Evolutionary conservation across 1,284 basidiomycete genomes (phyloP).

Genomic region (Irpex lacteus): DNA sequence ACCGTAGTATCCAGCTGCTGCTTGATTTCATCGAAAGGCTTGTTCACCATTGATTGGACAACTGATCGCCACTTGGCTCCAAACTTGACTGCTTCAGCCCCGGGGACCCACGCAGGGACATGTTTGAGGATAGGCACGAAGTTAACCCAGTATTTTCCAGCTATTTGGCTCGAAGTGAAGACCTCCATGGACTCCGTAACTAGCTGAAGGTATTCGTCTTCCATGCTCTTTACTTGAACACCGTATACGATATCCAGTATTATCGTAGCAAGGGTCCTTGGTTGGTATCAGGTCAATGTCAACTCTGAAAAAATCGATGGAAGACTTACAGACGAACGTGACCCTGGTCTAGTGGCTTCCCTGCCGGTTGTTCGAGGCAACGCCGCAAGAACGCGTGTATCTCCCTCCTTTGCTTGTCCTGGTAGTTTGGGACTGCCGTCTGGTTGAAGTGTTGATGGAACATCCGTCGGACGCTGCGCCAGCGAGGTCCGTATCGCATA

Average conservation of each 20-base stretch:
- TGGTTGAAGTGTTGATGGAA: conserved; percentile 20
- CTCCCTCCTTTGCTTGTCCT: conserved; percentile 18
- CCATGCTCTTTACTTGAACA: conserved; percentile 19
- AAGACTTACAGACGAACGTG: conserved; percentile 6
- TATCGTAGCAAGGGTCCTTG: conserved; percentile 18
- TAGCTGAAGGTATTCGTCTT: conserved; percentile 1
- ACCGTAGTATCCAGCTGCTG: conserved; percentile 15
- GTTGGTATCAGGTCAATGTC: neutral
- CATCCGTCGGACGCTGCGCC: conserved; percentile 24
- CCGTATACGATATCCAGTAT: conserved; percentile 30
- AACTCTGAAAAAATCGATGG: neutral
- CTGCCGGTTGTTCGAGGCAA: conserved; percentile 13
- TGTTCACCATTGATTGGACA: conserved; percentile 20
- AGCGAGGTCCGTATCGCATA: conserved; percentile 31
- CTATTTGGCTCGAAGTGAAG: neutral
- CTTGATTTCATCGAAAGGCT: conserved; percentile 23
- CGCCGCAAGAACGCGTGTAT: conserved; percentile 18
- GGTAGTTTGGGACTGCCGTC: conserved; percentile 11
- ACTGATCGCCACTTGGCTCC: conserved; percentile 18
- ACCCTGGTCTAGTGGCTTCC: neutral
- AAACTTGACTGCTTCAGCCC: conserved; percentile 22
- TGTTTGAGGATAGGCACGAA: conserved; percentile 13
- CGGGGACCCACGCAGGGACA: conserved; percentile 30
- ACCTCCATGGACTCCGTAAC: neutral
- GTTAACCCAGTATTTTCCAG: neutral